Evolutionary conservation across 192 early-diverging fungal genomes (phyloP).

Genomic region (Umbelopsis ramanniana): DNA sequence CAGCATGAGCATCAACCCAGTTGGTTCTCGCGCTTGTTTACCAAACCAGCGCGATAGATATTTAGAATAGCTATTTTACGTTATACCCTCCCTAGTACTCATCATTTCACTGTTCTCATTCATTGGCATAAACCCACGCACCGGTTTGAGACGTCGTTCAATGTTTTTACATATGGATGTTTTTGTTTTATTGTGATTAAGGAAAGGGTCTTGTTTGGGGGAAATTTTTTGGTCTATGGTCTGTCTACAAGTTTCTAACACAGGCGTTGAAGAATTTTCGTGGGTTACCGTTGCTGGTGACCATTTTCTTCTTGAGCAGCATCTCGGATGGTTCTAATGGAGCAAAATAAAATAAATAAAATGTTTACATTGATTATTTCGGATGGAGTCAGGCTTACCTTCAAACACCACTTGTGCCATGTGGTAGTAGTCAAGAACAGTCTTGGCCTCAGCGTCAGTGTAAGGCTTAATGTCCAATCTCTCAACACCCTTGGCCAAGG

Average conservation of each 20-base stretch:
- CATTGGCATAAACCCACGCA: background rate
- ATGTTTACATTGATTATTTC: no score
- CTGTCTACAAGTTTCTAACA: constrained; percentile 34
- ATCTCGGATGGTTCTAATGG: constrained; percentile 24
- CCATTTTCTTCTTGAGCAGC: constrained; percentile 11
- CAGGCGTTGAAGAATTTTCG: constrained; percentile 52
- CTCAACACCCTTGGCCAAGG: constrained; percentile 43
- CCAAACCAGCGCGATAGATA: background rate
- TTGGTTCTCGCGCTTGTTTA: constrained; percentile 5
- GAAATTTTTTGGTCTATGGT: constrained; percentile 10
- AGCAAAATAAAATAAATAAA: no score
- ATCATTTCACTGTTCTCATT: background rate
- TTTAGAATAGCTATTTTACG: constrained; percentile 4
- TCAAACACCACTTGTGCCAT: constrained; percentile 35
- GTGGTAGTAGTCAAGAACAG: constrained; percentile 52
- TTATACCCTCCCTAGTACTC: background rate
- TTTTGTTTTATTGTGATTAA: constrained; percentile 1
- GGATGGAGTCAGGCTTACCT: background rate
- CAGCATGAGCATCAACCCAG: background rate
- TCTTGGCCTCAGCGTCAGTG: constrained; percentile 48
- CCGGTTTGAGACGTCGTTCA: background rate
- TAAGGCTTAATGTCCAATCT: constrained; percentile 43
- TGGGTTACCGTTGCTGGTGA: constrained; percentile 42
- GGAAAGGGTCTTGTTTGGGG: background rate
- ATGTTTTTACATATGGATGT: background rate